These are phyloP conservation scores for Avicennia marina DNA, from an alignment of 257 asterid species.

Conservation along the genomic window DNA sequence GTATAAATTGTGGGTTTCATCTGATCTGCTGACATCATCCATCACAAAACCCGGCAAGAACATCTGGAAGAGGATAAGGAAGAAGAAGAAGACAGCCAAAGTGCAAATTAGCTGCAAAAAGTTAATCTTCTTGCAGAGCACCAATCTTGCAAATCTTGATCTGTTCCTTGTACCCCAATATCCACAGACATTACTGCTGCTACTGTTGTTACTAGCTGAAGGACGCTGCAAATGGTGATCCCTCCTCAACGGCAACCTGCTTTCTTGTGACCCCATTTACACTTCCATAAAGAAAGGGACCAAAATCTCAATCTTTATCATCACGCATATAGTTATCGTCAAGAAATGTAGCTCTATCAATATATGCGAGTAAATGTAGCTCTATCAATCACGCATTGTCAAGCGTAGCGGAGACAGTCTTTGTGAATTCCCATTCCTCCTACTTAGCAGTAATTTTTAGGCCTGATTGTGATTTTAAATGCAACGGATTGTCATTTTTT, in stretches of 20 bases:
- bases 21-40: slow-evolving; percentile 30
- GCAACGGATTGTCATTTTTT: no score
- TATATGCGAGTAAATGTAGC: no score
- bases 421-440: no score
- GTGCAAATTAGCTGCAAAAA: slow-evolving; percentile 51
- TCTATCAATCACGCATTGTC: no score
- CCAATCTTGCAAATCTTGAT: slow-evolving; percentile 78
- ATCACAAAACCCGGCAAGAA: slow-evolving; percentile 48
- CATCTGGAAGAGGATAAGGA: slow-evolving; percentile 56
- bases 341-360: no score
- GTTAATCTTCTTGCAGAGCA: slow-evolving; percentile 52
- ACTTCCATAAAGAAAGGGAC: background rate
- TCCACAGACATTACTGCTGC: slow-evolving; percentile 17
- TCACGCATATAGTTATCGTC: no score
- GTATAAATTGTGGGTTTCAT: slow-evolving; percentile 19
- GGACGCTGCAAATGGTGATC: slow-evolving; percentile 47
- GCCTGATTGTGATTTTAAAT: no score
- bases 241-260: slow-evolving; percentile 42
- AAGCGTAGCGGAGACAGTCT: no score
- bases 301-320: no score
- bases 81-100: slow-evolving; percentile 55
- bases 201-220: slow-evolving; percentile 7
- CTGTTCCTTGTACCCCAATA: slow-evolving; percentile 47
- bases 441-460: no score
- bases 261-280: slow-evolving; percentile 85